Conservation (phyloP, 1,284 basidiomycete species). For the Rhodotorula sp. region DNA sequence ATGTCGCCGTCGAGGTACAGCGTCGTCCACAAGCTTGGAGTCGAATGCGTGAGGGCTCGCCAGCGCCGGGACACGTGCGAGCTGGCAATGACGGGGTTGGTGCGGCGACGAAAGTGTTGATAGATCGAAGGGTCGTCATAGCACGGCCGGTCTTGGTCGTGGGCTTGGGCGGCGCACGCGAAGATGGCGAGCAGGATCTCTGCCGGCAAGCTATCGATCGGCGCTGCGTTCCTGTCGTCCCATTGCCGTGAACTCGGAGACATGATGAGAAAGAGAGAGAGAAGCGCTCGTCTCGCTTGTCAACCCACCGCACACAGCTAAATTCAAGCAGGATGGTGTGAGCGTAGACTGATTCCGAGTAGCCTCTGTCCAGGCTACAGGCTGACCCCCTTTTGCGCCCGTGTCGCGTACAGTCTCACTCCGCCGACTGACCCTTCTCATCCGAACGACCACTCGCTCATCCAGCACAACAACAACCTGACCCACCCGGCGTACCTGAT, state of each 20-base stretch:
- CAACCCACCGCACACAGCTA: too few relatives aligned
- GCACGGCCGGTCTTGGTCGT: background rate
- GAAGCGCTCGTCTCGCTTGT: too few relatives aligned
- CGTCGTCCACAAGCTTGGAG: background rate
- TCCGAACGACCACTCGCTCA: conserved; percentile 37
- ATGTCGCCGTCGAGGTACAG: conserved; percentile 18
- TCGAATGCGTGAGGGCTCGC: background rate
- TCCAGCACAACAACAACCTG: conserved; percentile 16
- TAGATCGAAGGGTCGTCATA: background rate
- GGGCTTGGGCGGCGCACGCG: background rate
- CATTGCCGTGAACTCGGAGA: background rate
- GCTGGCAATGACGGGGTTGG: conserved; percentile 14
- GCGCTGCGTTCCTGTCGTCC: background rate
- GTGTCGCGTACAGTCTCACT: conserved; percentile 9
- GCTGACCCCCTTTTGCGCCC: background rate
- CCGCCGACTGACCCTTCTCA: conserved; percentile 21
- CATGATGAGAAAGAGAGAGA: too few relatives aligned
- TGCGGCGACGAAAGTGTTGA: background rate
- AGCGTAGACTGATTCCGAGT: background rate
- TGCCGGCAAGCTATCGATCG: conserved; percentile 8
- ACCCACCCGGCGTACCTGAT: conserved; percentile 75
- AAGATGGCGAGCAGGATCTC: conserved; percentile 24
- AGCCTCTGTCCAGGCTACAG: background rate
- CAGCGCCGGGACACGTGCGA: conserved; percentile 9
- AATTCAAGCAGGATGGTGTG: too few relatives aligned